These are phyloP conservation scores for Odonthalia washingtoniensis DNA, from an alignment of 31 red algal genomes.

Conservation along the genomic window DNA sequence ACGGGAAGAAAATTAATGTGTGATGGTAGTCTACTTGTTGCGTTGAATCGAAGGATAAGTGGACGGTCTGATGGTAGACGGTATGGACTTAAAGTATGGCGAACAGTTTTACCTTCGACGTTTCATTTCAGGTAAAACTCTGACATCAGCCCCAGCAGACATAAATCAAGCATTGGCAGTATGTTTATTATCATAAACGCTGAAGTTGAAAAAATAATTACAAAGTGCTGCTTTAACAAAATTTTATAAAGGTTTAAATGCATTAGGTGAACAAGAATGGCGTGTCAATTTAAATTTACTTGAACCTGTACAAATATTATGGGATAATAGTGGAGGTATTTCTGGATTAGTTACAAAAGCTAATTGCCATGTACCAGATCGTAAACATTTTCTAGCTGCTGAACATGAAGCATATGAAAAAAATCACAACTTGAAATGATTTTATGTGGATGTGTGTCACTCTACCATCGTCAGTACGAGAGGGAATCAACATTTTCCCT, in stretches of 20 bases:
- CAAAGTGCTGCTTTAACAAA: constrained; percentile 55
- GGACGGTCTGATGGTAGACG: constrained; percentile 7
- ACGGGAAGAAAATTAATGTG: constrained; percentile 16
- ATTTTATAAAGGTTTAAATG: constrained; percentile 84
- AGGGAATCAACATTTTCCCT: constrained; percentile 99
- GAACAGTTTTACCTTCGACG: too few species aligned
- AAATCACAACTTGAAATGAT: too few species aligned
- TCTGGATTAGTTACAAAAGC: constrained; percentile 78
- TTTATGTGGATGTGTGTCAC: too few species aligned
- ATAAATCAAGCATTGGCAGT: too few species aligned
- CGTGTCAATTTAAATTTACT: constrained; percentile 78
- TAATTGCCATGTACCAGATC: constrained; percentile 49
- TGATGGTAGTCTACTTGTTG: neutral
- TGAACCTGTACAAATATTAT: constrained; percentile 71
- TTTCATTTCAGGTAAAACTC: too few species aligned
- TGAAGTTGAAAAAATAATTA: constrained; percentile 59
- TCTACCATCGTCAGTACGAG: constrained; percentile 93
- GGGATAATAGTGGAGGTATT: constrained; percentile 73
- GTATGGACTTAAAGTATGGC: constrained; percentile 71
- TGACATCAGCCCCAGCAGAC: too few species aligned
- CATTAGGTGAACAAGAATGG: constrained; percentile 78
- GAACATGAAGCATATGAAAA: constrained; percentile 36
- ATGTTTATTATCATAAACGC: too few species aligned
- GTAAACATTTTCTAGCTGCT: constrained; percentile 39
- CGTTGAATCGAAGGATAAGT: neutral